These are phyloP conservation scores for Kluyveromyces siamensis DNA, from an alignment of 805 yeast genomes.

Conservation along the genomic window DNA sequence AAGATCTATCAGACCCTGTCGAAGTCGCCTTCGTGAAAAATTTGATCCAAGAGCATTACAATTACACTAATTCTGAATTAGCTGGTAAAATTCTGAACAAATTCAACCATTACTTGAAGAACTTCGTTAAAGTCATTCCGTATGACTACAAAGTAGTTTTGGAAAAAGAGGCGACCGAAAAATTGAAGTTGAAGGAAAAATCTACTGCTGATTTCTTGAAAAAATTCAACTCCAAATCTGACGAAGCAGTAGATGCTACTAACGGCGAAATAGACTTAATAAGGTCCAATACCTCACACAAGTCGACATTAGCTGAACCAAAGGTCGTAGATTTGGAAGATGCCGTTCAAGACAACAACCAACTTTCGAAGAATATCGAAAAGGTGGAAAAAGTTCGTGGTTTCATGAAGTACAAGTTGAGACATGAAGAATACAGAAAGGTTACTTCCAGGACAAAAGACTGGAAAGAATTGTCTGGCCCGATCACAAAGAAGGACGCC, in stretches of 20 bases:
- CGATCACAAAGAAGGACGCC: constrained; percentile 79
- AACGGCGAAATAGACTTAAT: constrained; percentile 73
- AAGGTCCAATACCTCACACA: constrained; percentile 32
- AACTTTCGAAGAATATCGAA: constrained; percentile 54
- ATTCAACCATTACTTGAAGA: constrained; percentile 79
- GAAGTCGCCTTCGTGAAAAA: constrained; percentile 94
- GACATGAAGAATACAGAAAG: constrained; percentile 77
- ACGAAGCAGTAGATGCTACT: constrained; percentile 77
- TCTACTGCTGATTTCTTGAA: constrained; percentile 59
- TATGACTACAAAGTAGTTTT: constrained; percentile 83
- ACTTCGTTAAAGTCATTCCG: constrained; percentile 91
- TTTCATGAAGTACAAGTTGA: constrained; percentile 86
- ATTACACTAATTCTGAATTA: constrained; percentile 85
- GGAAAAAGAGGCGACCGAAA: constrained; percentile 66
- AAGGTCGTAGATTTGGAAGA: constrained; percentile 85
- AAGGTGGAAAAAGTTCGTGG: constrained; percentile 67
- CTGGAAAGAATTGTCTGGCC: constrained; percentile 83
- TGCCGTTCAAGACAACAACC: constrained; percentile 59
- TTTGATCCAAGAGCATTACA: constrained; percentile 88
- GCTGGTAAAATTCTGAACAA: constrained; percentile 76
- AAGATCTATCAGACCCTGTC: constrained; percentile 69
- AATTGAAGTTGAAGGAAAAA: constrained; percentile 45
- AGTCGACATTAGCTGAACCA: constrained; percentile 52
- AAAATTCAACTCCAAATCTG: constrained; percentile 56
- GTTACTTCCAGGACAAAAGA: constrained; percentile 71